phyloP scores from a whole-genome alignment of 805 yeast species.

The Scheffersomyces stipitis region DNA sequence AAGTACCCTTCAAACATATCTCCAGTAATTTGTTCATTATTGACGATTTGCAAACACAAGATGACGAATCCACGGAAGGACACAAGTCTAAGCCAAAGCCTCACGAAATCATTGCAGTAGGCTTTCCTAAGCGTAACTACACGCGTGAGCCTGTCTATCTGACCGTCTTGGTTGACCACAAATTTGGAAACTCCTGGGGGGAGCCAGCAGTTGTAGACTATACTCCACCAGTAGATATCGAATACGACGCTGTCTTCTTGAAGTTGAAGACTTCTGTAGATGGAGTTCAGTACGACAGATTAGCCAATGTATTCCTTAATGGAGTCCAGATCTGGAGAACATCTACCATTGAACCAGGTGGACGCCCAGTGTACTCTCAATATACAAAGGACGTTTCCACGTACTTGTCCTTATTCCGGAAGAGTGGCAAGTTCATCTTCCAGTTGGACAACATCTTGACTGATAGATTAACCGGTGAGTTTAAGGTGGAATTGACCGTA shows the following conservation, averaged over 20 bases:
- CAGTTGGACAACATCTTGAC: constrained; percentile 66
- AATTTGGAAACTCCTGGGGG: constrained; percentile 65
- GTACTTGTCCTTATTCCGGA: constrained; percentile 50
- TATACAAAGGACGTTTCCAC: constrained; percentile 64
- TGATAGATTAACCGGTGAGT: constrained; percentile 57
- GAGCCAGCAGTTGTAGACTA: constrained; percentile 45
- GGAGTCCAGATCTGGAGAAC: constrained; percentile 81
- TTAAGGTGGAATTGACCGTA: constrained; percentile 52
- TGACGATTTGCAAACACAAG: neutral
- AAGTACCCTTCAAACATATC: neutral
- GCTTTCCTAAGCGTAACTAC: constrained; percentile 13
- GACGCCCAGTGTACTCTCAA: constrained; percentile 43
- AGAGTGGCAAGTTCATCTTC: constrained; percentile 45
- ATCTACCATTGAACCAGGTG: constrained; percentile 67
- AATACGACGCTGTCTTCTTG: constrained; percentile 54
- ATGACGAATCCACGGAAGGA: neutral
- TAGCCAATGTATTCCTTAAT: constrained; percentile 60
- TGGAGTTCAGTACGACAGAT: constrained; percentile 66
- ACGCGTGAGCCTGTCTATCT: constrained; percentile 37
- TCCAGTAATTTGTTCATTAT: neutral
- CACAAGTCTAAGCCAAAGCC: too few species aligned
- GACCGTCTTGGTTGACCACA: constrained; percentile 40
- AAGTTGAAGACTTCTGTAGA: constrained; percentile 51
- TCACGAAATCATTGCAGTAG: constrained; percentile 16
- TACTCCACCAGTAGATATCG: constrained; percentile 38